Conservation (phyloP, 495 filamentous ascomycete species). For the Aspergillus sclerotiicarbonarius region DNA sequence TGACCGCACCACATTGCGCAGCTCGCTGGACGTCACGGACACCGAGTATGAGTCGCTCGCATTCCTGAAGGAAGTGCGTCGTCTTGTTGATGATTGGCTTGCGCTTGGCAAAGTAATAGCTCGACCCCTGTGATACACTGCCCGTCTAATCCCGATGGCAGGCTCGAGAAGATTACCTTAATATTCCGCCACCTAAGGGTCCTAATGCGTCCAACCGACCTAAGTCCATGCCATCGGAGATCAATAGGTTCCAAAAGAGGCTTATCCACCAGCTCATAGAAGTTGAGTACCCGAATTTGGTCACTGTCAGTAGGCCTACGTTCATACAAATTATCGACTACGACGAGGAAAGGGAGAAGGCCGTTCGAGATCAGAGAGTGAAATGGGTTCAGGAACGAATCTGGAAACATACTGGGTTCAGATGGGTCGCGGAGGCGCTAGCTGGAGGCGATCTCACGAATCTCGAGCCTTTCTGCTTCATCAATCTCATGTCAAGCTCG, state of each 20-base stretch:
- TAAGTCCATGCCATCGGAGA: conserved; percentile 14
- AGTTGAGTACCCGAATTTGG: conserved; percentile 58
- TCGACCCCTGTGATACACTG: neutral
- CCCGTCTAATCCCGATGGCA: conserved; percentile 11
- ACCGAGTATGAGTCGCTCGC: conserved; percentile 54
- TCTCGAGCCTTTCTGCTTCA: conserved; percentile 47
- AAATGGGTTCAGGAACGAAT: conserved; percentile 42
- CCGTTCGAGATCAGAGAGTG: conserved; percentile 34
- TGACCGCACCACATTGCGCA: conserved; percentile 26
- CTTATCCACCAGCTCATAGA: conserved; percentile 69
- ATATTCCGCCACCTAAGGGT: conserved; percentile 30
- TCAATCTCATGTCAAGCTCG: conserved; percentile 23
- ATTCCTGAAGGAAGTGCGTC: conserved; percentile 48
- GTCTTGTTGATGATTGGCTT: conserved; percentile 50
- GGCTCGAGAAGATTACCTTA: conserved; percentile 26
- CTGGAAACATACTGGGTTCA: conserved; percentile 55
- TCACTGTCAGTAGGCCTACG: conserved; percentile 40
- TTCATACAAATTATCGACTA: conserved; percentile 53
- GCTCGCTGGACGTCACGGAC: conserved; percentile 50
- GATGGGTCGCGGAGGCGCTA: conserved; percentile 70
- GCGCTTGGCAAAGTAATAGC: conserved; percentile 24
- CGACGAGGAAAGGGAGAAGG: conserved; percentile 48
- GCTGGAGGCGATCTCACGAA: conserved; percentile 53
- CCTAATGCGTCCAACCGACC: neutral
- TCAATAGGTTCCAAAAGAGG: conserved; percentile 56